Base-by-base conservation (phyloP, 345 rosid genomes). In the Sisymbrium irio region DNA sequence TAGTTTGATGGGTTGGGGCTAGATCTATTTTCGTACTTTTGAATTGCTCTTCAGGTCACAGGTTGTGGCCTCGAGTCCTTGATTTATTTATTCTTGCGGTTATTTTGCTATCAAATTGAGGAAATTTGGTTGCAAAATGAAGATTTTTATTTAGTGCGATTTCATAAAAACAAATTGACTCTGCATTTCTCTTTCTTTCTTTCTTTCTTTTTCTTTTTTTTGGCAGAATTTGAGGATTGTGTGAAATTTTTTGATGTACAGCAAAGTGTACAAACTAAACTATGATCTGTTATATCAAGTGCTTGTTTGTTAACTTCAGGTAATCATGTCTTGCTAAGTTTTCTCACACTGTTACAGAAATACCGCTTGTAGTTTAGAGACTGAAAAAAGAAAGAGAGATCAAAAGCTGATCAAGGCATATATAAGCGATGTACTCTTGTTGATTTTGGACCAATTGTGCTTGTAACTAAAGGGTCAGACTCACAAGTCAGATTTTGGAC, bases 21-120 rank as follows among this genome's bases (percentile, higher is more conserved):
- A 75, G 79, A 22, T 71, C 39, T 10, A 40, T 61, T 37, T 46
- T 35, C 25, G 18, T 39, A 51, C 18, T 41, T 37, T 72, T 30
- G 54, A 53, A 62, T 77, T 77, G 67, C 58, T 65, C 20, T 59
- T 77, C 41, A 63, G 72, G 79, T 57, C 80, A 64, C 33, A 63
- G 54, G 80, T 47, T 70, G 70, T 75, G 76, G 53, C 66, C 68
- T 71, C 58, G 64, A 77, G 80, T 77, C 72, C 59, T 77, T 71
- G 77, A 65, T 71, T 77, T 77, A 69, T 76, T 76, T 76, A 69
- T 76, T 76, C 71, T 69, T 76, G 72, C 70, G 79, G 71, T 60
- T 33, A 12, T 41, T 77, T 58, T 65, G 77, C 49, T 35, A 59
- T 59, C 77, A 72, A 65, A 72, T 57, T 77, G 57, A 22, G 73